Conservation (phyloP, 2,329 filamentous ascomycete species). For the Apiospora aurea region DNA sequence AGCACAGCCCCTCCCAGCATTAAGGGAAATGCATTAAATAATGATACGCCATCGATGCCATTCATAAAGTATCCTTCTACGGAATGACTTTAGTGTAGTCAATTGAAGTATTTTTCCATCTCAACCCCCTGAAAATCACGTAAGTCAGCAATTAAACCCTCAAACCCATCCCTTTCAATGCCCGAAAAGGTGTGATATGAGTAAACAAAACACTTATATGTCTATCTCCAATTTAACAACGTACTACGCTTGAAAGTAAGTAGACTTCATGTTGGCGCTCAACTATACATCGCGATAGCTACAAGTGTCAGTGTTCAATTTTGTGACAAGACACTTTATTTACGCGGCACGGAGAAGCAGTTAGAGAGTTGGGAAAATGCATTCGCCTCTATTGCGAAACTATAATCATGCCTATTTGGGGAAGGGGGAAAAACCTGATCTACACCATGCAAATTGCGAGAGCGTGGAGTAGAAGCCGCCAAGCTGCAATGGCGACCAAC, state of each 20-base stretch:
- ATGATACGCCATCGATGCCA: background rate
- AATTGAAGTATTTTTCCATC: no score
- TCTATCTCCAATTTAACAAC: no score
- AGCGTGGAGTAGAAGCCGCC: background rate
- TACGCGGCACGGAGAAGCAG: background rate
- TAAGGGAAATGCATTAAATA: background rate
- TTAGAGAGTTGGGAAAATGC: background rate
- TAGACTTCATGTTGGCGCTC: no score
- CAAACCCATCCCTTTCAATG: no score
- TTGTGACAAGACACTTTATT: background rate
- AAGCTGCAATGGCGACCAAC: constrained; percentile 9
- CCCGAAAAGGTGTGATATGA: no score
- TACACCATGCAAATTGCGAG: constrained; percentile 5
- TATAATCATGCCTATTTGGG: background rate
- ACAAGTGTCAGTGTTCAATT: background rate
- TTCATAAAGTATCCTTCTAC: no score
- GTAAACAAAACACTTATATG: no score
- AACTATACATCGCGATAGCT: background rate
- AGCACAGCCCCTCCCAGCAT: background rate
- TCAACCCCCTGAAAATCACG: no score
- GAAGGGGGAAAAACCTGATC: background rate
- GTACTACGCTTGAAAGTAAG: no score
- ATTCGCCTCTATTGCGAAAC: constrained; percentile 16
- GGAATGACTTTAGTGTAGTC: no score
- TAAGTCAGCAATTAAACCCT: no score